Evolutionary conservation across 495 filamentous ascomycete genomes (phyloP).

Genomic region (Podospora pseudoanserina): DNA sequence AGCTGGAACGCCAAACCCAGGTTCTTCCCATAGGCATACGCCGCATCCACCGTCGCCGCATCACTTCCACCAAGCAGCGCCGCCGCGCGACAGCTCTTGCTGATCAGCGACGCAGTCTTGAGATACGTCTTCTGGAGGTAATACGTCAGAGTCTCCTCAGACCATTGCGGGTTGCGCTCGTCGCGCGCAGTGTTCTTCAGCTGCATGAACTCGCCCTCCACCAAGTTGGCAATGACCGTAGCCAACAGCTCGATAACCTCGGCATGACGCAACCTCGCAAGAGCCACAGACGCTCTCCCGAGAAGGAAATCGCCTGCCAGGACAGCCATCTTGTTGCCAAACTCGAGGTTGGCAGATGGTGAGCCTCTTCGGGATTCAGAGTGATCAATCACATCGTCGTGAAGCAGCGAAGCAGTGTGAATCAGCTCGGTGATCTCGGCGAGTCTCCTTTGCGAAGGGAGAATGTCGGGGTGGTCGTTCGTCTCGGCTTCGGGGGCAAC

Average conservation of each 20-base stretch:
- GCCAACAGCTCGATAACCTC: constrained; percentile 93
- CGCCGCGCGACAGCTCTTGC: constrained; percentile 87
- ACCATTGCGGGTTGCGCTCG: constrained; percentile 75
- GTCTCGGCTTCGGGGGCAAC: constrained; percentile 49
- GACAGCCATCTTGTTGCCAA: constrained; percentile 99
- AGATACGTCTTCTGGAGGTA: constrained; percentile 99
- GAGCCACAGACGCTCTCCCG: constrained; percentile 86
- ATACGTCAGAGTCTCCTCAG: constrained; percentile 81
- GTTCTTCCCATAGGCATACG: constrained; percentile 88
- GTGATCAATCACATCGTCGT: constrained; percentile 97
- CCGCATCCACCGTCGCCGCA: constrained; percentile 77
- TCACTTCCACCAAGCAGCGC: constrained; percentile 79
- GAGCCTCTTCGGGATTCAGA: constrained; percentile 75
- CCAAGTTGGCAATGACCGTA: constrained; percentile 93
- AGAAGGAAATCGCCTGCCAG: constrained; percentile 93
- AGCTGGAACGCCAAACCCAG: constrained; percentile 93
- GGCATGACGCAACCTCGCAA: constrained; percentile 83
- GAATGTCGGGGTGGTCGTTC: constrained; percentile 63
- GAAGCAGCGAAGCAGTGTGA: constrained; percentile 91
- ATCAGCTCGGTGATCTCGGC: constrained; percentile 97
- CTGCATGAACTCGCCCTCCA: constrained; percentile 99
- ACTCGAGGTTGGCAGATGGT: constrained; percentile 85
- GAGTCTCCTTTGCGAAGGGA: constrained; percentile 86
- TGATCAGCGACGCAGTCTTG: constrained; percentile 92
- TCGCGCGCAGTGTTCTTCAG: constrained; percentile 91